These are phyloP conservation scores for Carex arenaria DNA, from an alignment of 202 grass and related monocot genomes.

Conservation along the genomic window DNA sequence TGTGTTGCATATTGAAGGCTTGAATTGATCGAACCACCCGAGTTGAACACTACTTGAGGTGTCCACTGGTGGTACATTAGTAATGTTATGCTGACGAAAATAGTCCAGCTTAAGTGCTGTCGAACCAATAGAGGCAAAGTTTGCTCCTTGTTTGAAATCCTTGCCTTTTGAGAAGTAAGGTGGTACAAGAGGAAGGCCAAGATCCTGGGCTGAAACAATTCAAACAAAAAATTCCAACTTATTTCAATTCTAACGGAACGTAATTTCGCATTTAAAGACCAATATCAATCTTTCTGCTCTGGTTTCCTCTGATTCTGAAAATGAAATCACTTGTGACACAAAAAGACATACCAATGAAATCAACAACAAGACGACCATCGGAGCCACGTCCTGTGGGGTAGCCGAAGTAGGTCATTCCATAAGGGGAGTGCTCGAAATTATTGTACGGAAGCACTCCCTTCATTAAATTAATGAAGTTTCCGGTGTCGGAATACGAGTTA, in stretches of 20 bases:
- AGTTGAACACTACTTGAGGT: constrained; percentile 32
- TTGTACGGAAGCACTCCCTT: background rate
- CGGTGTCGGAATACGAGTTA: constrained; percentile 19
- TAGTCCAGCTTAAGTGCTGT: constrained; percentile 33
- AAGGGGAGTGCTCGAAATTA: constrained; percentile 35
- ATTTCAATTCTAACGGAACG: background rate
- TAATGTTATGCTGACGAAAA: constrained; percentile 19
- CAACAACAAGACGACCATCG: constrained; percentile 37
- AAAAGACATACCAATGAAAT: constrained; percentile 38
- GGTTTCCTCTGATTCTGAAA: background rate
- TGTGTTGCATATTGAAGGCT: constrained; percentile 35
- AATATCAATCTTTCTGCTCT: background rate
- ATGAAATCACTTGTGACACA: background rate
- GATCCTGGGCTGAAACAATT: constrained; percentile 33
- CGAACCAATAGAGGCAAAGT: constrained; percentile 33
- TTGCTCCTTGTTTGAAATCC: constrained; percentile 35
- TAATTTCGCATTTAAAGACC: background rate
- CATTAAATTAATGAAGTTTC: background rate
- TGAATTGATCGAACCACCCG: constrained; percentile 42
- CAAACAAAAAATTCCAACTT: background rate
- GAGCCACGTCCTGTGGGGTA: constrained; percentile 33
- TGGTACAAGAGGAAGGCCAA: constrained; percentile 34
- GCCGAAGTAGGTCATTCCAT: constrained; percentile 45
- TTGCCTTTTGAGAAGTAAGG: constrained; percentile 30
- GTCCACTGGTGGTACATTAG: background rate